A percentile compares a stretch with the other conserved stretches of the same genome.
These are phyloP conservation scores for Trametes cingulata DNA, from an alignment of 768 basidiomycete genomes.

Conservation along the genomic window DNA sequence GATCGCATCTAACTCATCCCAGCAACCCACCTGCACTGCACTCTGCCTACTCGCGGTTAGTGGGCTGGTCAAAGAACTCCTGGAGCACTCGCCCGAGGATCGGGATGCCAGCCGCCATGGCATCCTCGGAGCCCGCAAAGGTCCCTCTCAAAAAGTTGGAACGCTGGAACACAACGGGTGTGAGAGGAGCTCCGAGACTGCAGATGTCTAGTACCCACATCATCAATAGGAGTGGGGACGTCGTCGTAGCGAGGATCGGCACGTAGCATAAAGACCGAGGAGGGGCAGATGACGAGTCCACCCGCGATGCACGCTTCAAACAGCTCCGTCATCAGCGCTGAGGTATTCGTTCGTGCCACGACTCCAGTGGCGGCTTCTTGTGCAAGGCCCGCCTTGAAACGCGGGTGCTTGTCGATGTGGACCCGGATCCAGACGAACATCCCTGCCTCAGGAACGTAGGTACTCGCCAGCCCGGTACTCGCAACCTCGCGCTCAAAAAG, in stretches of 20 bases:
- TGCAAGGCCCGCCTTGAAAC: conserved; percentile 31
- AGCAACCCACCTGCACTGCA: not conserved
- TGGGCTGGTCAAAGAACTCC: conserved; percentile 36
- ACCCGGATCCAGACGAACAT: conserved; percentile 59
- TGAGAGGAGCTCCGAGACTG: not conserved
- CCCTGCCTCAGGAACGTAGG: conserved; percentile 40
- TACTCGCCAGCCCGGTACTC: conserved; percentile 34
- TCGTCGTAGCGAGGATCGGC: conserved; percentile 28
- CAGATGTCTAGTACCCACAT: conserved; percentile 35
- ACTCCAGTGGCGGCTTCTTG: not conserved
- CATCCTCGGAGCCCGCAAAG: conserved; percentile 50
- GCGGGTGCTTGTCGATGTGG: conserved; percentile 43
- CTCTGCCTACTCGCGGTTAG: not conserved
- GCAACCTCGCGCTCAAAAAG: conserved; percentile 37
- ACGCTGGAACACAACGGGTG: conserved; percentile 29
- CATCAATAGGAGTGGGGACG: conserved; percentile 31
- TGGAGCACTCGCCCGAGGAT: conserved; percentile 40
- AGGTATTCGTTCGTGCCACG: conserved; percentile 38
- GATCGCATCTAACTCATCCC: no score
- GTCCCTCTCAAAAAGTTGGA: conserved; percentile 45
- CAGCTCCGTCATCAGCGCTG: conserved; percentile 47
- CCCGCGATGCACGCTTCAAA: conserved; percentile 42
- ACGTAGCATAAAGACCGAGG: conserved; percentile 42
- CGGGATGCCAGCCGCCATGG: conserved; percentile 42
- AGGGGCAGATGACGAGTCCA: conserved; percentile 49